A percentile compares a stretch with the other conserved stretches of the same genome.
Evolutionary conservation across 768 basidiomycete species (phyloP).

Genomic region (Amanita exitialis): DNA sequence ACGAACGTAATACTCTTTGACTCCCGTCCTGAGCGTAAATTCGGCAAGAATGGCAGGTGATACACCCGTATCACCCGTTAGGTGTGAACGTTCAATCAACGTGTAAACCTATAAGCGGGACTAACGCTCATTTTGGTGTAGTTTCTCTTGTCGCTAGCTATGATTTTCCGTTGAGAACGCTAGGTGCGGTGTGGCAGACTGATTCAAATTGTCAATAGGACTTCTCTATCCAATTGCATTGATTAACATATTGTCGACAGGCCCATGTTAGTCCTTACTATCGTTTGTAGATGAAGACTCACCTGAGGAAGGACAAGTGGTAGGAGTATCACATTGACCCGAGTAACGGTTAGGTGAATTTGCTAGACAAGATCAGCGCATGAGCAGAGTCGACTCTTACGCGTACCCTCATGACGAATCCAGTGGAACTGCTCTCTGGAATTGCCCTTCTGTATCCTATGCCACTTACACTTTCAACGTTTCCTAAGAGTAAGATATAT

Average conservation of each 20-base stretch:
- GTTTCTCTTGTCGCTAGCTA: constrained; percentile 61
- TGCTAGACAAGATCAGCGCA: no score
- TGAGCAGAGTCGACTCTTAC: constrained; percentile 19
- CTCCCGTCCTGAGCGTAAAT: no score
- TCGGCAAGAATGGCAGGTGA: no score
- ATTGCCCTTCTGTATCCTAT: constrained; percentile 27
- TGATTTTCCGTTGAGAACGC: constrained; percentile 47
- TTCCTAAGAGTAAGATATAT: constrained; percentile 19
- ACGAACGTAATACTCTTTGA: no score
- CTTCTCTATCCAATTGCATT: no score
- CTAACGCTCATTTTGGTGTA: constrained; percentile 12
- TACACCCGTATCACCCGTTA: no score
- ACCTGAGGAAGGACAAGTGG: no score
- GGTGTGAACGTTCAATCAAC: no score
- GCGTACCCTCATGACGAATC: constrained; percentile 48
- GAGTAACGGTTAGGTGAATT: constrained; percentile 32
- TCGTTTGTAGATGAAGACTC: no score
- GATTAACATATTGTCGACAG: no score
- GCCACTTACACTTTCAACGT: constrained; percentile 43
- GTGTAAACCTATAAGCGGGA: no score
- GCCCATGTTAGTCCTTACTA: no score
- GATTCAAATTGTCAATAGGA: constrained; percentile 36
- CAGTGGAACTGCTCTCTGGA: constrained; percentile 42
- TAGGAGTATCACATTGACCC: constrained; percentile 26
- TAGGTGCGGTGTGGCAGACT: constrained; percentile 45